Evolutionary conservation across 768 basidiomycete species (phyloP).

Genomic region (Roridomyces roridus): DNA sequence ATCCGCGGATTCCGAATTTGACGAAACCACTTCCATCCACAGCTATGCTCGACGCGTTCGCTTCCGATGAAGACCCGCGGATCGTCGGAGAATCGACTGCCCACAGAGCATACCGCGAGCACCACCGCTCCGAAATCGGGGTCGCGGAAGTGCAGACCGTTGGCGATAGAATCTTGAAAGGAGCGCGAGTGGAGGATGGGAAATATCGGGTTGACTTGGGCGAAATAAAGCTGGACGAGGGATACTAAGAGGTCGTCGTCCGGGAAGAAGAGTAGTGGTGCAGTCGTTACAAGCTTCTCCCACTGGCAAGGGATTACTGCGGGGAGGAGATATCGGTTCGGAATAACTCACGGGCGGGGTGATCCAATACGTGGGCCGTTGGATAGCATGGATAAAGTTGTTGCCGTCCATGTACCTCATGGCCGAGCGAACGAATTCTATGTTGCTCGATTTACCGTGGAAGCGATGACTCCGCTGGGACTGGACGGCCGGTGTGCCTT

Average conservation of each 20-base stretch:
- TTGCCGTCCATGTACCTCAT: slow-evolving; percentile 1
- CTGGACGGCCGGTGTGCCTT: background rate
- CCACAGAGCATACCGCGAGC: slow-evolving; percentile 57
- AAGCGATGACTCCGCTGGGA: background rate
- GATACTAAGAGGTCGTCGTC: slow-evolving; percentile 50
- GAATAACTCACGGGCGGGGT: background rate
- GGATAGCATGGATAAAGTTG: background rate
- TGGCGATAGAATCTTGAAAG: slow-evolving; percentile 55
- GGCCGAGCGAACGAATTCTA: slow-evolving; percentile 1
- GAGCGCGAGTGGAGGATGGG: slow-evolving; percentile 73
- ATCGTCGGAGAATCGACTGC: slow-evolving; percentile 48
- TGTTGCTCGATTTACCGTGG: slow-evolving; percentile 11
- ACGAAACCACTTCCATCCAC: slow-evolving; percentile 6
- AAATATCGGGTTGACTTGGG: slow-evolving; percentile 49
- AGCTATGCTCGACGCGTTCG: background rate
- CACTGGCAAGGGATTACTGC: too few species aligned
- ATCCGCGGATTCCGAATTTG: background rate
- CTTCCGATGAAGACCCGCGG: slow-evolving; percentile 40
- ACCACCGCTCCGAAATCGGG: slow-evolving; percentile 49
- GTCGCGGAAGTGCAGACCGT: slow-evolving; percentile 55
- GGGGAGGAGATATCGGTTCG: too few species aligned
- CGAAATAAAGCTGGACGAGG: slow-evolving; percentile 69
- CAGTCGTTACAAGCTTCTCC: background rate
- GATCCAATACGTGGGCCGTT: background rate
- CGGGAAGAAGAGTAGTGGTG: slow-evolving; percentile 49